phyloP scores from a whole-genome alignment of 179 eudicot species.

The Silene coronaria region DNA sequence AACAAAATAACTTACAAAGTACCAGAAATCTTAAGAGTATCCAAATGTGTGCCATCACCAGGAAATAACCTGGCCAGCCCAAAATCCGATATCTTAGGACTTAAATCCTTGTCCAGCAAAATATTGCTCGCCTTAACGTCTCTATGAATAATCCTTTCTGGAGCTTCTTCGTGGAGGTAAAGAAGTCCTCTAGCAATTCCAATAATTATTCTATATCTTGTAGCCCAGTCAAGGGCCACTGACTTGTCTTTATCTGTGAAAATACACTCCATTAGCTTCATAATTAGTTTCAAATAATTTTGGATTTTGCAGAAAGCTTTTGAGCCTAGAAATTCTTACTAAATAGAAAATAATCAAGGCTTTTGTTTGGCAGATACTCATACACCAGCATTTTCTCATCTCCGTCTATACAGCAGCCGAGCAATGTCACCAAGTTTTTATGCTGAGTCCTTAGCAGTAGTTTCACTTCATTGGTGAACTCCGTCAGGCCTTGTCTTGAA shows the following conservation, averaged over 20 bases:
- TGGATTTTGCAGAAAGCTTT: background rate
- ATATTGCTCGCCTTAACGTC: slow-evolving; percentile 89
- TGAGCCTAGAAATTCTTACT: slow-evolving; percentile 36
- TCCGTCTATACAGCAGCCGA: slow-evolving; percentile 82
- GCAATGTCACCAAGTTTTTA: slow-evolving; percentile 59
- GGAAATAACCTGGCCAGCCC: slow-evolving; percentile 89
- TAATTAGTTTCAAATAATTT: background rate
- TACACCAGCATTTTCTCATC: slow-evolving; percentile 87
- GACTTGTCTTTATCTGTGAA: slow-evolving; percentile 49
- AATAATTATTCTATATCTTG: slow-evolving; percentile 44
- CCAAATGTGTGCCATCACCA: slow-evolving; percentile 67
- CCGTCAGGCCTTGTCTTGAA: slow-evolving; percentile 58
- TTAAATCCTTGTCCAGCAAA: slow-evolving; percentile 61
- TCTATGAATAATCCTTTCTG: slow-evolving; percentile 78
- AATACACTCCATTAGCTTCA: slow-evolving; percentile 7
- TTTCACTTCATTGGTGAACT: slow-evolving; percentile 77
- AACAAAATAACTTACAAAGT: slow-evolving; percentile 55
- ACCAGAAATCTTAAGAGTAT: slow-evolving; percentile 64
- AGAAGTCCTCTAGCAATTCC: slow-evolving; percentile 78
- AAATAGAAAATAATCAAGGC: slow-evolving; percentile 76
- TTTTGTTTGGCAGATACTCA: slow-evolving; percentile 76
- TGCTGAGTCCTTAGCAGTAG: slow-evolving; percentile 62
- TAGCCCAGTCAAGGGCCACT: slow-evolving; percentile 59
- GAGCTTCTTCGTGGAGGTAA: slow-evolving; percentile 90
- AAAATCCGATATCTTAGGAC: slow-evolving; percentile 77